A percentile compares a stretch with the other conserved stretches of the same genome.
Conservation (phyloP, 495 filamentous ascomycete species). For the Hypoxylon subgilvum region DNA sequence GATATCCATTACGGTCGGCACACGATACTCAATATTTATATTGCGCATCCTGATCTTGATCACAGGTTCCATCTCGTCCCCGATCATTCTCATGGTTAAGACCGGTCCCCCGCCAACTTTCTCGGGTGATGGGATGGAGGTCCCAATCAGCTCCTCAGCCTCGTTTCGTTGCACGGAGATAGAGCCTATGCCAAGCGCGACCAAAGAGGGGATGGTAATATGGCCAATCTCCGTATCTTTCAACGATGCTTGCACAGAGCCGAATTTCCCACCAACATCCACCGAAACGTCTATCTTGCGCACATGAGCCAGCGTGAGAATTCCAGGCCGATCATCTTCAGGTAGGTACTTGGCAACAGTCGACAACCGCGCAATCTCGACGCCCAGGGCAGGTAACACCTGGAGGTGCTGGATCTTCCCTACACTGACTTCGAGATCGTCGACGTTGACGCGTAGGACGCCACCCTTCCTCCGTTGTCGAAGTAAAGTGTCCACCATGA, state of each 20-base stretch:
- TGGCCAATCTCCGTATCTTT: constrained; percentile 75
- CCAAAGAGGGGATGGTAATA: constrained; percentile 80
- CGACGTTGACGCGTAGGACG: constrained; percentile 74
- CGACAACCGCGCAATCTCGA: constrained; percentile 79
- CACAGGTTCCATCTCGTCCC: constrained; percentile 90
- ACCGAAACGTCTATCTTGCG: constrained; percentile 64
- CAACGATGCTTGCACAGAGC: constrained; percentile 62
- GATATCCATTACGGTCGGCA: constrained; percentile 79
- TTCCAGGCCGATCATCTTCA: constrained; percentile 90
- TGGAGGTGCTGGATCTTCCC: constrained; percentile 64
- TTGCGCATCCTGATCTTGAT: constrained; percentile 86
- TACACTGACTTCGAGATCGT: constrained; percentile 63
- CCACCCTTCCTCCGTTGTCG: constrained; percentile 88
- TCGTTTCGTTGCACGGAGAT: constrained; percentile 67
- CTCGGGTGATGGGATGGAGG: constrained; percentile 47
- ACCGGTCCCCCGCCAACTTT: constrained; percentile 53
- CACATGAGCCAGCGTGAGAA: constrained; percentile 75
- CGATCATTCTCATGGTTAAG: constrained; percentile 74
- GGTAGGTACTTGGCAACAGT: constrained; percentile 93
- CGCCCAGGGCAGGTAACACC: constrained; percentile 69
- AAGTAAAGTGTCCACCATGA: constrained; percentile 89
- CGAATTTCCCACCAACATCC: constrained; percentile 68
- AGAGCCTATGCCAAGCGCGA: constrained; percentile 72
- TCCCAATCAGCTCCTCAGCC: constrained; percentile 68
- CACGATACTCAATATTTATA: constrained; percentile 80